phyloP scores from a whole-genome alignment of 352 stramenopile species.

The Globisporangium rhizosaccharum region DNA sequence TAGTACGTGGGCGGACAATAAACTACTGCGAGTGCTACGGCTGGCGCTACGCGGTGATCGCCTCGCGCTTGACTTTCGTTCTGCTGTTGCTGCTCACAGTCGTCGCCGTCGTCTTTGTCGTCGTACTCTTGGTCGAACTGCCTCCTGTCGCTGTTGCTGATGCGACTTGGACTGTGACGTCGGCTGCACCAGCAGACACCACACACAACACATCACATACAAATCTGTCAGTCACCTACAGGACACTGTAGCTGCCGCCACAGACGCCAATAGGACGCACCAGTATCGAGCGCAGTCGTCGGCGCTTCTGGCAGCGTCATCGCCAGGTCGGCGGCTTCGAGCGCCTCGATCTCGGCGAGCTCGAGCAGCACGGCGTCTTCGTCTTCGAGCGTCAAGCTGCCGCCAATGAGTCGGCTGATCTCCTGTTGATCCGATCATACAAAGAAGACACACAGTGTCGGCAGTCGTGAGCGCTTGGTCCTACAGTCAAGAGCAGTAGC shows the following conservation, averaged over 20 bases:
- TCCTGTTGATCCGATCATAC: constrained; percentile 35
- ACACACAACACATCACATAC: not conserved
- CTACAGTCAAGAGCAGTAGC: too few species aligned
- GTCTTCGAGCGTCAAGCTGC: constrained; percentile 73
- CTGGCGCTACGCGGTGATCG: constrained; percentile 10
- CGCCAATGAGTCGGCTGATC: constrained; percentile 80
- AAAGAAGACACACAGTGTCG: constrained; percentile 6
- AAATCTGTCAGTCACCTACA: not conserved
- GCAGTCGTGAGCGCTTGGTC: not conserved
- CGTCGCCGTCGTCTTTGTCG: constrained; percentile 1
- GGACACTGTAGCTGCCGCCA: too few species aligned
- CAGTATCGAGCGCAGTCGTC: constrained; percentile 29
- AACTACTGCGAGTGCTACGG: not conserved
- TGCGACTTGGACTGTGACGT: too few species aligned
- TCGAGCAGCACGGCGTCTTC: constrained; percentile 84
- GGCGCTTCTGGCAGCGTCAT: constrained; percentile 59
- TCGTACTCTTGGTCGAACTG: not conserved
- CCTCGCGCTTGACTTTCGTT: constrained; percentile 9
- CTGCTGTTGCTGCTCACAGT: constrained; percentile 2
- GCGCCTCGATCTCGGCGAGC: constrained; percentile 75
- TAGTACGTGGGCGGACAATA: not conserved
- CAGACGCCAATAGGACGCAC: constrained; percentile 14
- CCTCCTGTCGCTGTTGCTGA: too few species aligned
- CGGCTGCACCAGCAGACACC: too few species aligned
- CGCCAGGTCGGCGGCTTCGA: constrained; percentile 55